Base-by-base conservation (phyloP, 768 basidiomycete genomes). In the Tephrocybe sp. region DNA sequence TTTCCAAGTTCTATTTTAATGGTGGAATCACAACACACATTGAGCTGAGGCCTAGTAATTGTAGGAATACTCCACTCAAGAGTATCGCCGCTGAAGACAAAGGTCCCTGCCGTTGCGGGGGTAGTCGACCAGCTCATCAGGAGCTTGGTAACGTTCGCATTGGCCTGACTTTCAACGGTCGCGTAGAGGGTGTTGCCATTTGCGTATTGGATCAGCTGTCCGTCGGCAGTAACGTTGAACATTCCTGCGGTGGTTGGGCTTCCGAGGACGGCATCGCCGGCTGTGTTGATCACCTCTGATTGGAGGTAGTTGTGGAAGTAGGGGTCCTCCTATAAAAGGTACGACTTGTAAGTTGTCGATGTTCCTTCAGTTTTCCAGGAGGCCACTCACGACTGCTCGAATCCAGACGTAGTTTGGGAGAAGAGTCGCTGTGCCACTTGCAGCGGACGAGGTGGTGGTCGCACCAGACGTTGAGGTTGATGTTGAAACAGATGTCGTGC, bases 271-370 rank as follows among this genome's bases (percentile, higher is more conserved):
- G 79, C 80, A 32, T 71, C 65, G 0, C 72, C 71, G 5, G 73
- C 70, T 14, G 71, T 74, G 55, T 68, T 65, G 16, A 65, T 55
- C 0, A 72, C 69, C 55, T 80, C 72, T 14, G 82, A 80, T 38
- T 74, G 76, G 31, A 85, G 75, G 62, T 84, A 83, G 56, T 81
- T 72, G 64, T 81, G 82, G 75, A 81, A 82, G 64, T 82, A 79
- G 3, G 80, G 80, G 32, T 72, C 75, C 51, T 72, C 76, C 79
- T 82, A 52, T 9, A 4, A 41, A 39, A 31, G 26, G 3, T 26
- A 26, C 7, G 26, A 4, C 4, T 46, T 12, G 22, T 36, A 13
- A 48, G 23, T 19, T 19, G 4, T 22, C 12, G 5, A 5, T 17
- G 12, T 5, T 6, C 19, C 4, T 5, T n/a, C 34, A 26, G 3